phyloP scores from a whole-genome alignment of 352 stramenopile genomes.

The Phytophthora megakarya region DNA sequence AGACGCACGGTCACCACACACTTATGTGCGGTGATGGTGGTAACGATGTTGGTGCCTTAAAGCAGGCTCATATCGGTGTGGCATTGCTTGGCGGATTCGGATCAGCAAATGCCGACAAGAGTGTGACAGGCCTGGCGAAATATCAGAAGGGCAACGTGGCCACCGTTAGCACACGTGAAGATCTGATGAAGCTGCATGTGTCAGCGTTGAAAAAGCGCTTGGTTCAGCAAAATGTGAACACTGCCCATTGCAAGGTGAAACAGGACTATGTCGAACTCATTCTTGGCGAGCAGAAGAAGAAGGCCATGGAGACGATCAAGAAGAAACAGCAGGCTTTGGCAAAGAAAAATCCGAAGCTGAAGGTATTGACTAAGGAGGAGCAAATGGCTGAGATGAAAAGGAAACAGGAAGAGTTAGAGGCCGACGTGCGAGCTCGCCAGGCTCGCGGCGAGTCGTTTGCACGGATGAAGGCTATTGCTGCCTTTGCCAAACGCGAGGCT shows the following conservation, averaged over 20 bases:
- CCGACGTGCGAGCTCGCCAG: constrained; percentile 74
- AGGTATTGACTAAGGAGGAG: constrained; percentile 80
- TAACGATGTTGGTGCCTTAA: constrained; percentile 97
- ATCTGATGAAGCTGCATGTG: constrained; percentile 86
- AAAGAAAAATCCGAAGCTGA: constrained; percentile 63
- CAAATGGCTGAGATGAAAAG: constrained; percentile 83
- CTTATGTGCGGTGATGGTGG: constrained; percentile 99
- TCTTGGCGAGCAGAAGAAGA: constrained; percentile 65
- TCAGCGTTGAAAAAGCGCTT: constrained; percentile 88
- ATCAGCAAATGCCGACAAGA: constrained; percentile 88
- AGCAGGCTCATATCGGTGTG: constrained; percentile 91
- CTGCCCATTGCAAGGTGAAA: constrained; percentile 76
- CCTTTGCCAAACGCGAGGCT: constrained; percentile 83
- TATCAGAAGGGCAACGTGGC: constrained; percentile 71
- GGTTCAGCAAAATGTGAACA: constrained; percentile 67
- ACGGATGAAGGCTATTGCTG: constrained; percentile 84
- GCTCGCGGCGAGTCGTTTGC: constrained; percentile 87
- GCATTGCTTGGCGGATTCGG: constrained; percentile 82
- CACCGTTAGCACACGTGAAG: constrained; percentile 58
- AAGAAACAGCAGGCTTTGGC: constrained; percentile 57
- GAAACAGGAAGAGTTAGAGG: constrained; percentile 84
- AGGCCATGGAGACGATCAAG: constrained; percentile 56
- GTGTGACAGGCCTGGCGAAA: constrained; percentile 75
- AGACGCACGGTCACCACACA: constrained; percentile 90
- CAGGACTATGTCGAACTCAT: constrained; percentile 83